Evolutionary conservation across 192 early-diverging fungal species (phyloP), one percentile per base, ranked within the genome.

Genomic region (Gigaspora rosea): DNA sequence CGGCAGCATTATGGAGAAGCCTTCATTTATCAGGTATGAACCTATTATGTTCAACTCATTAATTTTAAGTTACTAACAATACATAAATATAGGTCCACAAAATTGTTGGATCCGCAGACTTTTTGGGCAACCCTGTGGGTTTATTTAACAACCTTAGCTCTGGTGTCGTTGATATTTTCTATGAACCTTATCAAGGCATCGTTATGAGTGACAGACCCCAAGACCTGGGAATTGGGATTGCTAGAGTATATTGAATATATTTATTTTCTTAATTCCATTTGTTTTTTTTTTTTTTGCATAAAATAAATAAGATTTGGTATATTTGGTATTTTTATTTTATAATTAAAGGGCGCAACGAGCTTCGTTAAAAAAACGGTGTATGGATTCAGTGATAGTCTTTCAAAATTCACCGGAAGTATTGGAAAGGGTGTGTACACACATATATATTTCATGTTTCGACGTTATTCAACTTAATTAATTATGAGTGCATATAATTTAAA

Each of bases 61-160:
- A 51, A 8, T 49, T 65, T n/a, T 62, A 54, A 12, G 10, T 15
- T 32, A n/a, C 11, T 11, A 10, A 64, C 46, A 54, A 32, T 75
- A 33, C 4, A 41, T 46, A 48, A 48, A 33, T 67, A 48, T 11
- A 87, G 80, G 79, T 94, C 1, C 92, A 94, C 82, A 89, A 90
- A 79, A 86, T 95, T n/a, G 80, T 98, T 8, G 98, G 98, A 11
- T 96, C 95, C 20, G 97, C 96, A 16, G 97, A 99, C 77, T 91
- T 99, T 75, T 86, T 99, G 65, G 98, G 98, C 35, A 99, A 99
- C 74, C 98, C 98, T 2, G 95, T 99, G 2, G 97, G 98, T 2
- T 81, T 99, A 18, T 99, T 99, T 83, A 97, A 91, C 83, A 98
- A 91, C 75, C 89, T 99, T 63, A 94, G 94, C 75, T 95, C 95